Percentiles rank a stretch among this genome's conserved stretches.
These are phyloP conservation scores for Coniochaeta sp. DNA, from an alignment of 2,329 filamentous ascomycete genomes.

Conservation along the genomic window DNA sequence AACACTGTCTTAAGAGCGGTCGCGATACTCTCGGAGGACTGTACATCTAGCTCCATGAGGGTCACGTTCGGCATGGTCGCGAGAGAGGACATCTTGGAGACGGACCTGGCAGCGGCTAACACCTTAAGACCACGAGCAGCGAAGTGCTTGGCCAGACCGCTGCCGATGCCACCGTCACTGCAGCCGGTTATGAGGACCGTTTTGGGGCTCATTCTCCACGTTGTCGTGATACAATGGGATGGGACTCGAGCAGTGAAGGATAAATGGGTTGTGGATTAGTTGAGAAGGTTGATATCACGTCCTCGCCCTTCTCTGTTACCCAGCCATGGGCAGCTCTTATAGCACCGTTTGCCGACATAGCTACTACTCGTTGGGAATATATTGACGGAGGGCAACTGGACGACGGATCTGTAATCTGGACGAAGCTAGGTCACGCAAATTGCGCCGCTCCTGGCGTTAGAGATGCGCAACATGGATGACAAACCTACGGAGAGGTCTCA, in stretches of 20 bases:
- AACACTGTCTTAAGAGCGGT: constrained; percentile 12
- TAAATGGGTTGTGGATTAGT: background rate
- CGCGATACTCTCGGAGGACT: constrained; percentile 13
- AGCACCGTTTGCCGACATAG: background rate
- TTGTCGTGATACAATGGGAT: background rate
- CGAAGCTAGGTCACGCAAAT: background rate
- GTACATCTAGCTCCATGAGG: constrained; percentile 16
- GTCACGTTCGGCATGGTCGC: constrained; percentile 13
- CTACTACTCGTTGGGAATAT: background rate
- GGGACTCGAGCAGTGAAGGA: background rate
- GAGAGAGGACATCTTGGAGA: constrained; percentile 6
- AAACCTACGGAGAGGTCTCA: background rate
- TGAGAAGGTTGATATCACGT: background rate
- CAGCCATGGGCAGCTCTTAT: background rate
- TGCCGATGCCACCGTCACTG: constrained; percentile 20
- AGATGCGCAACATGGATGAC: background rate
- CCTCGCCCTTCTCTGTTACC: background rate
- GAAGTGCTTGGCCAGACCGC: constrained; percentile 14
- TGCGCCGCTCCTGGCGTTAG: background rate
- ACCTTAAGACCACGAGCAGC: constrained; percentile 9
- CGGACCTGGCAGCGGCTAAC: background rate
- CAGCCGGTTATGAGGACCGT: constrained; percentile 21
- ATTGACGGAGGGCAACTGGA: background rate
- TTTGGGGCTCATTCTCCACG: constrained; percentile 1
- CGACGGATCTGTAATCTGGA: background rate